Evolutionary conservation across 495 filamentous ascomycete genomes (phyloP).

Genomic region (Astrothelium macrocarpum): DNA sequence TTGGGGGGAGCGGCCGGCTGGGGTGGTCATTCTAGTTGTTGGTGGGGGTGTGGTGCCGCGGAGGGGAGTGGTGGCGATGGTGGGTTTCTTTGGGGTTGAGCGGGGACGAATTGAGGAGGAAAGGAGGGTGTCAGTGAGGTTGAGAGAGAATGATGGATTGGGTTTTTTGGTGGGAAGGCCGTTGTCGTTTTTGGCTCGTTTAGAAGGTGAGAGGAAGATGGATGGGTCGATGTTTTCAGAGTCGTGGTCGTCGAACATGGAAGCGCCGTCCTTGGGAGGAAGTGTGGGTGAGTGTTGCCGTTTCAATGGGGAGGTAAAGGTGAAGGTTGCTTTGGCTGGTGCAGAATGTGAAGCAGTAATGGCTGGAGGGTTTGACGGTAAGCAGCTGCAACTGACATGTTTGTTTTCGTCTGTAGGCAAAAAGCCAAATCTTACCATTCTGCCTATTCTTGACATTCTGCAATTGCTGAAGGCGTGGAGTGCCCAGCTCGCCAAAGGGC

Average conservation of each 20-base stretch:
- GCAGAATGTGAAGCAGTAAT: conserved; percentile 15
- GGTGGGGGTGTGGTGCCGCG: conserved; percentile 35
- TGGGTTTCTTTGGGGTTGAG: conserved; percentile 35
- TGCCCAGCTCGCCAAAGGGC: conserved; percentile 34
- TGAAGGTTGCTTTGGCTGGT: conserved; percentile 21
- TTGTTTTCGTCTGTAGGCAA: background rate
- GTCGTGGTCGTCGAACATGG: conserved; percentile 45
- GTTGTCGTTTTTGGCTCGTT: conserved; percentile 58
- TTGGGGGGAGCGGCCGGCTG: conserved; percentile 52
- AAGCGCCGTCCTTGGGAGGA: background rate
- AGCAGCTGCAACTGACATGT: background rate
- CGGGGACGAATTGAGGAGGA: conserved; percentile 27
- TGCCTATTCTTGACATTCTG: conserved; percentile 47
- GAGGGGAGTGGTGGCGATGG: conserved; percentile 31
- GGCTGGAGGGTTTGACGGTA: background rate
- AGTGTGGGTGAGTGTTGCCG: conserved; percentile 2
- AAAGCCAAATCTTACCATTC: conserved; percentile 40
- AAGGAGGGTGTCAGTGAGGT: conserved; percentile 13
- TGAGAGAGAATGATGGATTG: conserved; percentile 24
- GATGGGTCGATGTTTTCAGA: conserved; percentile 74
- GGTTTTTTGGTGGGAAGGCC: conserved; percentile 14
- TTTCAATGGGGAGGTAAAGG: conserved; percentile 28
- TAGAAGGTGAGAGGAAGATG: conserved; percentile 47
- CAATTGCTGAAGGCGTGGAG: conserved; percentile 36
- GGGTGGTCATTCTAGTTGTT: conserved; percentile 31